Conservation (phyloP, 805 yeast species). For the Yarrowia bubula region DNA sequence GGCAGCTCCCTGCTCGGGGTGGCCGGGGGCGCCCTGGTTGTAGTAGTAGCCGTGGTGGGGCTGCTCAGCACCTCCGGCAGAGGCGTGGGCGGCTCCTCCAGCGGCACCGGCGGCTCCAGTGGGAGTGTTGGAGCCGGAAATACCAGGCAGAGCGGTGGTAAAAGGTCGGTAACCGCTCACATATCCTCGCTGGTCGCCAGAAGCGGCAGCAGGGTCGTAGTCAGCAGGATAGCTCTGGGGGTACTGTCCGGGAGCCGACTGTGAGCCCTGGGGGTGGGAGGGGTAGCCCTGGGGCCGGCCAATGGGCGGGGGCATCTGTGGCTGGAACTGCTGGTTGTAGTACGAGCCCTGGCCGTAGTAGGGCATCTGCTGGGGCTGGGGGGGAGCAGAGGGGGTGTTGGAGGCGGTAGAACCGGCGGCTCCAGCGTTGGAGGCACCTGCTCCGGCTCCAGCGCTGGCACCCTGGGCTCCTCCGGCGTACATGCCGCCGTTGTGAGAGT, state of each 20-base stretch:
- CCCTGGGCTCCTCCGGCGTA: background rate
- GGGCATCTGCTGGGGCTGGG: slow-evolving; percentile 29
- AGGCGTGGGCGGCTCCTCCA: slow-evolving; percentile 6
- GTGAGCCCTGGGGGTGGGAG: slow-evolving; percentile 28
- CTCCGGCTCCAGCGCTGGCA: background rate
- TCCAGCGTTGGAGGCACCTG: background rate
- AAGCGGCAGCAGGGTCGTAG: slow-evolving; percentile 19
- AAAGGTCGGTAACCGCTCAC: slow-evolving; percentile 23
- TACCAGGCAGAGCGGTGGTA: slow-evolving; percentile 29
- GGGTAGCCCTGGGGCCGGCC: slow-evolving; percentile 27
- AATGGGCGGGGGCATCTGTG: slow-evolving; percentile 28
- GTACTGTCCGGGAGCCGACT: slow-evolving; percentile 22
- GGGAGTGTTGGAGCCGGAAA: slow-evolving; percentile 28
- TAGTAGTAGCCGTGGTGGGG: slow-evolving; percentile 27
- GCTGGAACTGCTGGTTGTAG: slow-evolving; percentile 28
- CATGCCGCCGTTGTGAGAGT: slow-evolving; percentile 22
- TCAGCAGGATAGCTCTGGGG: slow-evolving; percentile 26
- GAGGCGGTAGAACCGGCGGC: slow-evolving; percentile 13
- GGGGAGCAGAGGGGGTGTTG: slow-evolving; percentile 17
- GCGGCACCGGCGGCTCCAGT: slow-evolving; percentile 22
- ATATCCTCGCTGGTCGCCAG: slow-evolving; percentile 20
- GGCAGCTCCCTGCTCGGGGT: slow-evolving; percentile 22
- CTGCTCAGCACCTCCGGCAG: slow-evolving; percentile 24
- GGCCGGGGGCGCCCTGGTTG: slow-evolving; percentile 28
- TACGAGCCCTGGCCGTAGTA: slow-evolving; percentile 26